Conservation (phyloP, 192 early-diverging fungal genomes). For the Neocallimastix lanati region DNA sequence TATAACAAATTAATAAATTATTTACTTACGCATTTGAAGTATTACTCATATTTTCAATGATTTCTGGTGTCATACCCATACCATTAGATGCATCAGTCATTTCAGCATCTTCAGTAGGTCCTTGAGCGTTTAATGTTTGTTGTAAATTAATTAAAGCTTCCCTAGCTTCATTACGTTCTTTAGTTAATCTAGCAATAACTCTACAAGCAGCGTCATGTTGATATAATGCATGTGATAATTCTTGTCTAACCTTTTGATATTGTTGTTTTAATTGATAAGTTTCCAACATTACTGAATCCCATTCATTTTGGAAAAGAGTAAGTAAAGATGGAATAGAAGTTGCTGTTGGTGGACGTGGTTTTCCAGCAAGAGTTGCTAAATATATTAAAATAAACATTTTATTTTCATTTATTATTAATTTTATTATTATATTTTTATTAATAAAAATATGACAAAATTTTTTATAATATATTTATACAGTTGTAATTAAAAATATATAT, state of each 20-base stretch:
- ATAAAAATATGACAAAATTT: no score
- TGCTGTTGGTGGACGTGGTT: slow-evolving; percentile 69
- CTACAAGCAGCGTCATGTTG: slow-evolving; percentile 90
- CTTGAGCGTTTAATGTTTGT: neutral
- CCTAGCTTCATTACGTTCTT: slow-evolving; percentile 80
- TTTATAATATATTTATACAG: no score
- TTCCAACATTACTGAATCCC: slow-evolving; percentile 91
- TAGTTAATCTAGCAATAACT: slow-evolving; percentile 78
- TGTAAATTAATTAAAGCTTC: slow-evolving; percentile 14
- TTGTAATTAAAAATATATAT: no score
- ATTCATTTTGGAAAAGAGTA: slow-evolving; percentile 81
- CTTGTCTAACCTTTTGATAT: slow-evolving; percentile 74
- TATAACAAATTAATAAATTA: no score
- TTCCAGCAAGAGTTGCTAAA: neutral
- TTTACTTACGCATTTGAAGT: slow-evolving; percentile 27
- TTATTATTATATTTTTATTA: no score
- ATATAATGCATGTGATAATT: slow-evolving; percentile 84
- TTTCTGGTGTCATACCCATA: slow-evolving; percentile 7
- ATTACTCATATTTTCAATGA: slow-evolving; percentile 22
- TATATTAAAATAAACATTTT: no score
- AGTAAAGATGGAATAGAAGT: slow-evolving; percentile 85
- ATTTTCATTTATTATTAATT: neutral
- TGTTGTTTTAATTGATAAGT: slow-evolving; percentile 81
- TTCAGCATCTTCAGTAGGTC: neutral
- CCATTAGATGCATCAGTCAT: neutral